A percentile compares a stretch with the other conserved stretches of the same genome.
These are phyloP conservation scores for Pseudoperonospora humuli DNA, from an alignment of 352 stramenopile species.

Conservation along the genomic window DNA sequence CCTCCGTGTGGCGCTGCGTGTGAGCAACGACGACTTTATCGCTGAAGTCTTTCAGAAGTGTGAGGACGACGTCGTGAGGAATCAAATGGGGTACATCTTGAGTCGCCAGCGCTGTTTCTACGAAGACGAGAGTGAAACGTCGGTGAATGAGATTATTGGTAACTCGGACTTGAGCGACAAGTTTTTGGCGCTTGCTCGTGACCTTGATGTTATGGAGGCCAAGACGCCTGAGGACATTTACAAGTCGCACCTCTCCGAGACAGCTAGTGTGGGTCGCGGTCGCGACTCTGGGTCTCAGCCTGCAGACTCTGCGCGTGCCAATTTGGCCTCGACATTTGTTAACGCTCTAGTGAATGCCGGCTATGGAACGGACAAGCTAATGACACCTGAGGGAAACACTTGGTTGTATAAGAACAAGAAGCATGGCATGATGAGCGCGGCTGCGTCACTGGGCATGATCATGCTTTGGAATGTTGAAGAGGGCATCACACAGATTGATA, in stretches of 20 bases:
- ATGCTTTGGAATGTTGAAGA: constrained; percentile 99
- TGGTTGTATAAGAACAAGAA: constrained; percentile 99
- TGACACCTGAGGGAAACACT: constrained; percentile 90
- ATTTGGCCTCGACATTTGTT: constrained; percentile 98
- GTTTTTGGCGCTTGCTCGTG: constrained; percentile 93
- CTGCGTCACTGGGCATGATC: constrained; percentile 96
- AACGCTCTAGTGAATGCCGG: constrained; percentile 99
- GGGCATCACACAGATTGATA: constrained; percentile 98
- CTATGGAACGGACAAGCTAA: constrained; percentile 95
- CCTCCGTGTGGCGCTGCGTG: constrained; percentile 93
- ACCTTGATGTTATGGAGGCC: constrained; percentile 96
- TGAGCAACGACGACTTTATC: constrained; percentile 78
- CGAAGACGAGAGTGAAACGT: constrained; percentile 89
- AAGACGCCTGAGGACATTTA: constrained; percentile 99
- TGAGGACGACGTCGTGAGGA: constrained; percentile 52
- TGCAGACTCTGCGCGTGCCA: constrained; percentile 95
- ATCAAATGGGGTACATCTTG: constrained; percentile 96
- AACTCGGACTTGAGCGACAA: constrained; percentile 96
- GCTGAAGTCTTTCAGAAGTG: constrained; percentile 74
- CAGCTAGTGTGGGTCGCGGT: constrained; percentile 64
- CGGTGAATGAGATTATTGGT: constrained; percentile 92
- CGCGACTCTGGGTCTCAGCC: constrained; percentile 67
- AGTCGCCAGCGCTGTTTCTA: constrained; percentile 91
- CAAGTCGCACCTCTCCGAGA: constrained; percentile 98
- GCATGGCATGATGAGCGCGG: constrained; percentile 98